phyloP scores from a whole-genome alignment of 1,284 basidiomycete species.

The Cryptococcus amylolentus region DNA sequence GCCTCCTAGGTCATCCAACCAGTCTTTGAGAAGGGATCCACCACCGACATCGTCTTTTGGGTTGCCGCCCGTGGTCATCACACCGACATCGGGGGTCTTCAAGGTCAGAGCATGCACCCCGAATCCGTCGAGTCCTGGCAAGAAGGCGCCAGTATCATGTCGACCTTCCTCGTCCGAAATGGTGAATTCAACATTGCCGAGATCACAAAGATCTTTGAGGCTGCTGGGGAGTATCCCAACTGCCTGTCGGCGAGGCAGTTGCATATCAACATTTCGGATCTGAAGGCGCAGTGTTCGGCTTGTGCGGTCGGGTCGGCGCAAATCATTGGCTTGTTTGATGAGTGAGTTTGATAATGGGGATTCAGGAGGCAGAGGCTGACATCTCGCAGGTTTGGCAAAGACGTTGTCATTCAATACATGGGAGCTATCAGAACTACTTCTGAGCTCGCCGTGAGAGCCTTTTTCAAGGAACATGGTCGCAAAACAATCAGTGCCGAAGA shows the following conservation, averaged over 20 bases:
- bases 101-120: constrained; percentile 38
- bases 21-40: constrained; percentile 25
- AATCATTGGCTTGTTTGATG: constrained; percentile 36
- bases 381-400: constrained; percentile 51
- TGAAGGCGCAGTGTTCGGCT: constrained; percentile 34
- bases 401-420: constrained; percentile 62
- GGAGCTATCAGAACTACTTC: constrained; percentile 82
- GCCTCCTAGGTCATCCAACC: constrained; percentile 36
- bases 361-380: too few species aligned
- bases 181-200: constrained; percentile 55
- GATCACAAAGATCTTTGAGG: constrained; percentile 74
- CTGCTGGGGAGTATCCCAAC: constrained; percentile 36
- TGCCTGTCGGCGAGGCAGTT: constrained; percentile 8
- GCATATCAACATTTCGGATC: constrained; percentile 12
- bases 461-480: constrained; percentile 67
- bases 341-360: constrained; percentile 7
- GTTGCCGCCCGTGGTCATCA: constrained; percentile 49
- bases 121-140: constrained; percentile 50
- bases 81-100: constrained; percentile 48
- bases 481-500: constrained; percentile 58
- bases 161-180: constrained; percentile 55
- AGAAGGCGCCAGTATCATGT: constrained; percentile 51
- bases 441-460: constrained; percentile 79
- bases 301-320: constrained; percentile 39
- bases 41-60: constrained; percentile 40